Percentiles rank a stretch among this genome's conserved stretches.
Evolutionary conservation across 805 yeast species (phyloP).

Genomic region (Nakazawaea populi): DNA sequence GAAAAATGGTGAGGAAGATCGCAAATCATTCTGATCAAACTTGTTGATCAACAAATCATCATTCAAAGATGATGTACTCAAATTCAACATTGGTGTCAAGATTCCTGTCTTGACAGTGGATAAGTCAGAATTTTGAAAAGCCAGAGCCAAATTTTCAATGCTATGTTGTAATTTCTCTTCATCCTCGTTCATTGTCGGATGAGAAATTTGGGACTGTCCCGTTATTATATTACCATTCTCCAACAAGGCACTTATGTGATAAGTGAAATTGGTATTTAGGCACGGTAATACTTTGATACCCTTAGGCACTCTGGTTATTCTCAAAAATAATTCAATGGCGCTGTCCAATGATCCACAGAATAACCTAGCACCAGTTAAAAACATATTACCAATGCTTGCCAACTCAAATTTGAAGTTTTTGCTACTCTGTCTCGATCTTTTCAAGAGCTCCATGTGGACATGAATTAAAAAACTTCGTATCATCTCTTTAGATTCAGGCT

Average conservation of each 20-base stretch:
- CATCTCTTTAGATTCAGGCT: conserved; percentile 61
- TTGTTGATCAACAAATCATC: conserved; percentile 9
- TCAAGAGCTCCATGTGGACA: conserved; percentile 70
- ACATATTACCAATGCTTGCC: conserved; percentile 83
- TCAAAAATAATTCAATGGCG: conserved; percentile 68
- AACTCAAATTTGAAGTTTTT: conserved; percentile 64
- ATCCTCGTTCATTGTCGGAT: conserved; percentile 43
- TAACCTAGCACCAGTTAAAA: conserved; percentile 74
- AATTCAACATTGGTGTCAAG: conserved; percentile 1
- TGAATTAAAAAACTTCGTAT: conserved; percentile 72
- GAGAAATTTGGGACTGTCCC: conserved; percentile 93
- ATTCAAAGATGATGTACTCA: conserved; percentile 2
- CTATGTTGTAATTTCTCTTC: conserved; percentile 7
- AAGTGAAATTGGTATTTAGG: conserved; percentile 76
- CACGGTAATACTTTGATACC: conserved; percentile 66
- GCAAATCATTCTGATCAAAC: conserved; percentile 2
- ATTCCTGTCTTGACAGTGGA: conserved; percentile 15
- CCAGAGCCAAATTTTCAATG: conserved; percentile 20
- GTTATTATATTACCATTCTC: conserved; percentile 67
- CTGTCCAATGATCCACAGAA: conserved; percentile 83
- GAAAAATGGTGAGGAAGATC: conserved; percentile 1
- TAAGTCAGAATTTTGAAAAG: conserved; percentile 16
- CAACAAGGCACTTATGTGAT: conserved; percentile 76
- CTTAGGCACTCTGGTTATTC: conserved; percentile 55
- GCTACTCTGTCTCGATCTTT: conserved; percentile 49